Evolutionary conservation across 768 basidiomycete genomes (phyloP).

Genomic region (Clitopilus hobsonii): DNA sequence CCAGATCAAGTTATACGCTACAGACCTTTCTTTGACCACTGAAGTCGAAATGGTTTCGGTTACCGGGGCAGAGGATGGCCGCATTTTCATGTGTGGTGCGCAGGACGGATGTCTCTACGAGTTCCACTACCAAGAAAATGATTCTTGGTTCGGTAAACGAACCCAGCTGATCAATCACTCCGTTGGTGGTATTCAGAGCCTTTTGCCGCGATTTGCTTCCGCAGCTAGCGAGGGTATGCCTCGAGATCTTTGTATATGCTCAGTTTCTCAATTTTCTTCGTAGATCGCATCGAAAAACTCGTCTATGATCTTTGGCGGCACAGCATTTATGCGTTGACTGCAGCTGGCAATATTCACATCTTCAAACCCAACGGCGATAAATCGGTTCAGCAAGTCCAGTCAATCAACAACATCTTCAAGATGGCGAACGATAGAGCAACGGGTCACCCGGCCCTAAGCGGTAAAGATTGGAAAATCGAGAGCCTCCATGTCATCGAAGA

Average conservation of each 20-base stretch:
- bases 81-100: conserved; percentile 87
- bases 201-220: conserved; percentile 71
- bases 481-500: conserved; percentile 65
- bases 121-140: conserved; percentile 83
- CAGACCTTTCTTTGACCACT: conserved; percentile 73
- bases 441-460: conserved; percentile 66
- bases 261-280: conserved; percentile 8
- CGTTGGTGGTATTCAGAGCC: conserved; percentile 69
- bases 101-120: conserved; percentile 91
- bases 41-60: conserved; percentile 88
- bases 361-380: conserved; percentile 64
- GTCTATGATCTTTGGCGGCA: conserved; percentile 65
- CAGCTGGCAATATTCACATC: conserved; percentile 58
- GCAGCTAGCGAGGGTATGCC: conserved; percentile 57
- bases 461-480: conserved; percentile 66
- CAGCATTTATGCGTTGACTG: conserved; percentile 75
- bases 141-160: conserved; percentile 89
- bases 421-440: conserved; percentile 78
- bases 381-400: conserved; percentile 66
- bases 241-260: conserved; percentile 2
- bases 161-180: conserved; percentile 87
- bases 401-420: conserved; percentile 70
- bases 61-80: conserved; percentile 70
- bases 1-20: conserved; percentile 86
- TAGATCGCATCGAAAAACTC: conserved; percentile 70